Percentiles rank a stretch among this genome's conserved stretches.
phyloP scores from a whole-genome alignment of 2,329 filamentous ascomycete genomes.

The Dryadomyces sulphureus region DNA sequence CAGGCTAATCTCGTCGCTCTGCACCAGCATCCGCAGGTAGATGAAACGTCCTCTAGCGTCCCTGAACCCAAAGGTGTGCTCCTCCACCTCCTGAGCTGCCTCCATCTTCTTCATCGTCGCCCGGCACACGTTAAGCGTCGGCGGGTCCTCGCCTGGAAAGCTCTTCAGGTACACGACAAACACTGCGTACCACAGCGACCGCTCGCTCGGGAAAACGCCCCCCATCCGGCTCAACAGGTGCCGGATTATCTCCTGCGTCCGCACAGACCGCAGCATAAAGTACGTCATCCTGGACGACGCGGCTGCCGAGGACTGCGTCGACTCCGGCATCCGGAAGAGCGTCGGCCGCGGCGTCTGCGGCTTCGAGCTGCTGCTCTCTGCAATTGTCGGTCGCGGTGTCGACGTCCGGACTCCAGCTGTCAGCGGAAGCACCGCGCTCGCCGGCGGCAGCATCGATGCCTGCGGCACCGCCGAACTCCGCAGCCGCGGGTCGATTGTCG shows the following conservation, averaged over 20 bases:
- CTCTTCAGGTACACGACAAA: constrained; percentile 27
- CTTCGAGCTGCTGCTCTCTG: not conserved
- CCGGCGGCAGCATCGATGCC: constrained; percentile 1
- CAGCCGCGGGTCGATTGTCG: not conserved
- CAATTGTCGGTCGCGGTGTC: not conserved
- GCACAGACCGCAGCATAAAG: constrained; percentile 13
- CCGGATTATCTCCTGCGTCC: constrained; percentile 24
- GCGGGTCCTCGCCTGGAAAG: constrained; percentile 24
- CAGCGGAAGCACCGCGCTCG: not conserved
- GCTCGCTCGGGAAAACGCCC: constrained; percentile 36
- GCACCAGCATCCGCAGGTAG: constrained; percentile 28
- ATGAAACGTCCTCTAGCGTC: constrained; percentile 24
- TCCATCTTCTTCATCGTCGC: constrained; percentile 23
- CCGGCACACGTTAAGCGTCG: constrained; percentile 23
- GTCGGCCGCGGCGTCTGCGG: not conserved
- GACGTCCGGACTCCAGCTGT: not conserved
- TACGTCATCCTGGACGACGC: constrained; percentile 7
- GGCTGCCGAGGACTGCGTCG: not conserved
- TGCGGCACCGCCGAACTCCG: not conserved
- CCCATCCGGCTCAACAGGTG: constrained; percentile 24
- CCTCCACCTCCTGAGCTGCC: constrained; percentile 19
- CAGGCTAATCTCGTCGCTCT: constrained; percentile 14
- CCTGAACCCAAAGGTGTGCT: constrained; percentile 30
- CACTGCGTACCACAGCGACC: constrained; percentile 32
- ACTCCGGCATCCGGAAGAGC: not conserved